Conservation (phyloP, 2,329 filamentous ascomycete species). For the Scleromitrula shiraiana region DNA sequence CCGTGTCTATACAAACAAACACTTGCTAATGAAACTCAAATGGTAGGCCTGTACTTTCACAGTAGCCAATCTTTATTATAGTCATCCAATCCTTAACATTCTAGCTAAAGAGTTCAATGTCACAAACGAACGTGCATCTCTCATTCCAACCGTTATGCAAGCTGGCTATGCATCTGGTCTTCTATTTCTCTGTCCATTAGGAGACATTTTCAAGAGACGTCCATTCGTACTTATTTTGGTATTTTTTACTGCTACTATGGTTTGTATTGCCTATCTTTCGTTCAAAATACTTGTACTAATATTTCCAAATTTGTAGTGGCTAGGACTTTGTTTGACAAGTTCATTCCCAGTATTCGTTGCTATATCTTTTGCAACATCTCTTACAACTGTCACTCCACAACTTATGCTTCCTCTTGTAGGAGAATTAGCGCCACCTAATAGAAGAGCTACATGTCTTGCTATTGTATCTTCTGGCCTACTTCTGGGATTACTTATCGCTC, state of each 20-base stretch:
- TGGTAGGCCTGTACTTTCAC: conserved; percentile 56
- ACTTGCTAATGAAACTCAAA: background rate
- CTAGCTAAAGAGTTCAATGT: conserved; percentile 65
- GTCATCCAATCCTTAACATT: conserved; percentile 69
- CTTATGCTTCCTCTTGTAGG: conserved; percentile 75
- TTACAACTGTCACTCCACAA: conserved; percentile 74
- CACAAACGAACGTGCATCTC: conserved; percentile 56
- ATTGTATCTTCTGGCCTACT: conserved; percentile 70
- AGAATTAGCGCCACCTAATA: conserved; percentile 63
- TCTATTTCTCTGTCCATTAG: conserved; percentile 67
- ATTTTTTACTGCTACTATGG: conserved; percentile 59
- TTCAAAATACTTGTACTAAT: background rate
- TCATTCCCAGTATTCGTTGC: conserved; percentile 57
- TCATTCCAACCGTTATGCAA: conserved; percentile 69
- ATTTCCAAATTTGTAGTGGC: conserved; percentile 42
- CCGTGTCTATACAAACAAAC: no score
- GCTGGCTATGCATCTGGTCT: conserved; percentile 70
- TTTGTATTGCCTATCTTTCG: conserved; percentile 32
- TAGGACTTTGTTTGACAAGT: conserved; percentile 62
- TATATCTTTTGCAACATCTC: conserved; percentile 64
- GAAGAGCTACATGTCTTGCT: conserved; percentile 61
- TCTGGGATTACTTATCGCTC: conserved; percentile 67
- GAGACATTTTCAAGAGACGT: conserved; percentile 59
- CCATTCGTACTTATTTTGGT: conserved; percentile 62
- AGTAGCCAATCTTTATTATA: conserved; percentile 77